Evolutionary conservation across 495 filamentous ascomycete species (phyloP).

Genomic region (Bathelium albidoporum): DNA sequence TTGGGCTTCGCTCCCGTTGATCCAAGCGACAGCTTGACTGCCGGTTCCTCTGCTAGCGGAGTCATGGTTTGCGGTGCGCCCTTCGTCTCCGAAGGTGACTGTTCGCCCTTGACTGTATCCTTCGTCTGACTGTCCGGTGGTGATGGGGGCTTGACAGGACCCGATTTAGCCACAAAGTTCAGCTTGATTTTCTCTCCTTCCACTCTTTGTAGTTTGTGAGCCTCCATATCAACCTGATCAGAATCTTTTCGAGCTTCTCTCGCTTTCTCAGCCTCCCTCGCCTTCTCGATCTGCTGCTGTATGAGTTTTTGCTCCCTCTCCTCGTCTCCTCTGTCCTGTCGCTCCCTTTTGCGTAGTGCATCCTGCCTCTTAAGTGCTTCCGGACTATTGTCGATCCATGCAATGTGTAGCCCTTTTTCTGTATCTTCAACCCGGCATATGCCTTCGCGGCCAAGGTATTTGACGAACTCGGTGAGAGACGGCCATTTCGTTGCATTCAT

Average conservation of each 20-base stretch:
- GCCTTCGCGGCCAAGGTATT: constrained; percentile 70
- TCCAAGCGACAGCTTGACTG: constrained; percentile 17
- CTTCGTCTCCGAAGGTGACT: not conserved
- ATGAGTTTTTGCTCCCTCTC: constrained; percentile 74
- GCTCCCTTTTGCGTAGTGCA: constrained; percentile 69
- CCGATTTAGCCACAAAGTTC: constrained; percentile 48
- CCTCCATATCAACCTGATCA: constrained; percentile 2
- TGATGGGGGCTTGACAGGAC: constrained; percentile 25
- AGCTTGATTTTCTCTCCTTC: constrained; percentile 80
- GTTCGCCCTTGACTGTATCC: not conserved
- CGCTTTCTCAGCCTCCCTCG: constrained; percentile 36
- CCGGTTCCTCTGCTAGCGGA: constrained; percentile 10
- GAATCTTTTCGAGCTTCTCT: constrained; percentile 12
- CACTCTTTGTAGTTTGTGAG: constrained; percentile 46
- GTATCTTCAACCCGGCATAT: constrained; percentile 81
- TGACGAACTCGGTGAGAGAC: constrained; percentile 76
- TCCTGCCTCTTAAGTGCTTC: constrained; percentile 73
- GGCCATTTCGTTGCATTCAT: constrained; percentile 90
- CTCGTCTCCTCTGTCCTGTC: constrained; percentile 80
- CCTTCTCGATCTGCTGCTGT: constrained; percentile 66
- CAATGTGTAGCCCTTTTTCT: constrained; percentile 67
- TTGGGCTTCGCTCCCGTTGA: constrained; percentile 15
- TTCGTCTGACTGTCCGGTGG: not conserved
- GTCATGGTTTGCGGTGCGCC: not conserved
- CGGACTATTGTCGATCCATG: constrained; percentile 83